Base-by-base conservation (phyloP, 208 protist species). In the Crithidia mellificae region DNA sequence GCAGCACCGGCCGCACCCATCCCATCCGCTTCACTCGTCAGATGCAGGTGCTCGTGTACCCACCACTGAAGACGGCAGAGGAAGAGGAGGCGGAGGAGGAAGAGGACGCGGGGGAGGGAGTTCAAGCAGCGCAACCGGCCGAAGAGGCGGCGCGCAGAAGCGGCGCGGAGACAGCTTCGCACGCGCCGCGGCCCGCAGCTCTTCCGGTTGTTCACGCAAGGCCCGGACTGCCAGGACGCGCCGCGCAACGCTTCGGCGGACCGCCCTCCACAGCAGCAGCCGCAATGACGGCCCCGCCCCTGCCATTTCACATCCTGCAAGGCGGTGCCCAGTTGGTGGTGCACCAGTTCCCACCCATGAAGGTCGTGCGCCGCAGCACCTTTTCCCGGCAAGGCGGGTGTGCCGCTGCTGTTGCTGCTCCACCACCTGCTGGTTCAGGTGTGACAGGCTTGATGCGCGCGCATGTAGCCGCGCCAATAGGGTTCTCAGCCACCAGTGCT, bases 251-350 rank as follows among this genome's bases (percentile, higher is more conserved):
- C 50, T 22, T 7, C 14, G 41, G 12, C 30, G 39, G 55, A 34
- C 24, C 29, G 30, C 9, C 61, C 30, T 53, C 27, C 38, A 39
- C 44, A 22, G 32, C 58, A 27, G 49, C 17, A n/a, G 41, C 41
- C 17, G 17, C 41, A n/a, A 17, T 15, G 8, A 17, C 74, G 7
- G 61, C 69, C 17, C 64, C 68, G 9, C 56, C 68, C 19, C 51
- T 85, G 52, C 62, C 49, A 6, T 92, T 87, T 63, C 86, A 92
- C 30, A 64, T 95, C 62, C 63, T 90, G 22, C 87, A 89, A 29
- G 73, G 84, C 32, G 89, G 89, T 4, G 73, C 74, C 25, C 77
- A 81, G 72, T 55, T 95, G 20, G 61, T 76, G 32, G 80, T 95
- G 12, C 74, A 88, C 55, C 82, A 79, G 47, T 90, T 91, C 49